Evolutionary conservation across 495 filamentous ascomycete genomes (phyloP).

Genomic region (Lepidopterella palustris): DNA sequence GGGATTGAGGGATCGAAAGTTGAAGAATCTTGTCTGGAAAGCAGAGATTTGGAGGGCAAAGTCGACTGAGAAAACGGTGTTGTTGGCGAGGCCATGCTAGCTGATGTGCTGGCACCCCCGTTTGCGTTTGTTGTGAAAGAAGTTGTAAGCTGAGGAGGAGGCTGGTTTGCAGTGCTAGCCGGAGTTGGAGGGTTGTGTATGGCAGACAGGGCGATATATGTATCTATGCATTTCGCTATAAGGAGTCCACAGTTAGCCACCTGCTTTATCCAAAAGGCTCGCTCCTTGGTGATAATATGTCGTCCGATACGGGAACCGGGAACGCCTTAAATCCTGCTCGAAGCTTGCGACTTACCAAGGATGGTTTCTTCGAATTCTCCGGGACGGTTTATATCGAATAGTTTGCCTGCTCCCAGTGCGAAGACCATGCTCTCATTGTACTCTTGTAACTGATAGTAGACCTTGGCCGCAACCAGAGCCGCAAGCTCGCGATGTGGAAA

Average conservation of each 20-base stretch:
- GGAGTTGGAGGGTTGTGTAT: constrained; percentile 54
- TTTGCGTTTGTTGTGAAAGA: constrained; percentile 59
- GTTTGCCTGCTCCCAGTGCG: constrained; percentile 87
- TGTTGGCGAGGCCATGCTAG: constrained; percentile 73
- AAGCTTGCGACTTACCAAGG: constrained; percentile 51
- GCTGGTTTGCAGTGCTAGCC: constrained; percentile 43
- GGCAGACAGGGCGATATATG: constrained; percentile 84
- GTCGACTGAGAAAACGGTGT: constrained; percentile 91
- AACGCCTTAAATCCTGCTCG: background rate
- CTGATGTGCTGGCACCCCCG: constrained; percentile 59
- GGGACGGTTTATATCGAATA: constrained; percentile 84
- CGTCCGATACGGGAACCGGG: background rate
- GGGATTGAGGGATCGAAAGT: constrained; percentile 50
- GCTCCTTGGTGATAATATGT: background rate
- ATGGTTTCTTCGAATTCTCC: constrained; percentile 99
- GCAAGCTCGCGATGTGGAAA: constrained; percentile 94
- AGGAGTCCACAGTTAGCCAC: background rate
- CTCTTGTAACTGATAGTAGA: constrained; percentile 97
- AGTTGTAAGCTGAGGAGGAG: constrained; percentile 63
- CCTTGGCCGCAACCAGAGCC: constrained; percentile 89
- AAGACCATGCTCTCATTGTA: constrained; percentile 99
- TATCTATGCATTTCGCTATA: constrained; percentile 87
- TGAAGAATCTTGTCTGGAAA: constrained; percentile 67
- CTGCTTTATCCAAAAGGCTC: background rate
- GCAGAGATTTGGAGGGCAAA: constrained; percentile 84